A percentile compares a stretch with the other conserved stretches of the same genome.
These are phyloP conservation scores for Euphrasia confusa DNA, from an alignment of 257 asterid genomes.

Conservation along the genomic window DNA sequence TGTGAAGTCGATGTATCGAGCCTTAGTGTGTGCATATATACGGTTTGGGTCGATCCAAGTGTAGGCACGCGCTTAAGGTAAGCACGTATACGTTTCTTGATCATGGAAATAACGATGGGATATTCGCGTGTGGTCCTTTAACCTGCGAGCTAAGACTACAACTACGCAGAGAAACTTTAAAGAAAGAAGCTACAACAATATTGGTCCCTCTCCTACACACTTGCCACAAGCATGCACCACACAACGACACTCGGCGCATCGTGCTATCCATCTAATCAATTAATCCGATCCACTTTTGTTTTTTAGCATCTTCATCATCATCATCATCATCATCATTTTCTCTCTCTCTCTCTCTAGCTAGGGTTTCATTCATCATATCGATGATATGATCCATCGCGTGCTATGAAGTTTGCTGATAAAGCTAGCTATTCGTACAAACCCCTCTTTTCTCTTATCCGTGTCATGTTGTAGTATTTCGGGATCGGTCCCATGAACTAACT, in stretches of 20 bases:
- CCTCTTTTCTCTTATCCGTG: not conserved
- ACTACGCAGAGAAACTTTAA: constrained; percentile 50
- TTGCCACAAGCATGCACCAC: not conserved
- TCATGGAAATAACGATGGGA: constrained; percentile 37
- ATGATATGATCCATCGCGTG: not conserved
- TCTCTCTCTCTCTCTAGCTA: not conserved
- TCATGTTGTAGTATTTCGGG: constrained; percentile 9
- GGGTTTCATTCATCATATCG: not conserved
- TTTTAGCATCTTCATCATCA: too few species aligned
- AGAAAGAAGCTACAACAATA: constrained; percentile 41
- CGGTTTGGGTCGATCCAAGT: too few species aligned
- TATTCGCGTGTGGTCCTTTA: constrained; percentile 57
- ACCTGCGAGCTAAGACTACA: constrained; percentile 28
- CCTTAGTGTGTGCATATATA: too few species aligned
- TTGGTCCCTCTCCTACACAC: constrained; percentile 65
- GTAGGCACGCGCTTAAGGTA: too few species aligned
- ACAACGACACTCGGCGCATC: not conserved
- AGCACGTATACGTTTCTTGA: constrained; percentile 26
- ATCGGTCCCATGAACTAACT: constrained; percentile 40
- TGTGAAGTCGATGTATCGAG: too few species aligned
- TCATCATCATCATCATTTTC: not conserved
- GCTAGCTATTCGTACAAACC: constrained; percentile 26
- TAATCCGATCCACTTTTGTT: too few species aligned
- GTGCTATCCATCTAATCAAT: not conserved
- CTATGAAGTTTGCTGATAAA: constrained; percentile 28